A percentile compares a stretch with the other conserved stretches of the same genome.
Conservation (phyloP, 306 rosid genomes). For the Cajanus cajan region DNA sequence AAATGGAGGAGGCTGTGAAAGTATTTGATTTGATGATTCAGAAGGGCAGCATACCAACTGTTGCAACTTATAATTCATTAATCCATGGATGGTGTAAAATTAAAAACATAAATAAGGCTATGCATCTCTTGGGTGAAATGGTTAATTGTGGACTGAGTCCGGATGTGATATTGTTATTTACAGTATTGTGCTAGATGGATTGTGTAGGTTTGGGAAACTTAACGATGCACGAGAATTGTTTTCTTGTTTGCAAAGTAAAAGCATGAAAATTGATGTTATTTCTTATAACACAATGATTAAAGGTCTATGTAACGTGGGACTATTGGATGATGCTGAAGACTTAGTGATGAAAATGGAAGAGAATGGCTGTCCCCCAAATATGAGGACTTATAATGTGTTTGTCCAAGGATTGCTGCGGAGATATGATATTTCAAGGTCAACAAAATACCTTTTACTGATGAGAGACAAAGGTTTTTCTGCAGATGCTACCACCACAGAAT, state of each 20-base stretch:
- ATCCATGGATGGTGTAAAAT: too few species aligned
- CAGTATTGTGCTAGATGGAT: not conserved
- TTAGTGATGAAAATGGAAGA: not conserved
- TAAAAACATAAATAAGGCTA: too few species aligned
- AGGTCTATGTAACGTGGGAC: not conserved
- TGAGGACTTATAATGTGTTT: not conserved
- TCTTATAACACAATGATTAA: not conserved
- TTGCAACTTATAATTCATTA: too few species aligned
- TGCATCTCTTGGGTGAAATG: too few species aligned
- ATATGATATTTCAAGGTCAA: not conserved
- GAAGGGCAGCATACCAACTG: too few species aligned
- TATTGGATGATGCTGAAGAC: not conserved
- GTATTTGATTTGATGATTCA: too few species aligned
- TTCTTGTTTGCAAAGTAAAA: not conserved
- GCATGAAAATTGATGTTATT: not conserved
- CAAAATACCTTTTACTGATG: not conserved
- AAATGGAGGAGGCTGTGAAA: too few species aligned
- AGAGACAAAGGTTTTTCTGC: not conserved
- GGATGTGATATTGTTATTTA: too few species aligned
- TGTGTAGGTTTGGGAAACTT: not conserved
- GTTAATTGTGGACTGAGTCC: too few species aligned
- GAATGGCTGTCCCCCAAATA: not conserved
- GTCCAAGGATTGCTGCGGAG: not conserved
- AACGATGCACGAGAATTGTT: not conserved
- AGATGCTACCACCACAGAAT: not conserved